Evolutionary conservation across 176 grass and related monocot species (phyloP).

Genomic region (Bromus sterilis): DNA sequence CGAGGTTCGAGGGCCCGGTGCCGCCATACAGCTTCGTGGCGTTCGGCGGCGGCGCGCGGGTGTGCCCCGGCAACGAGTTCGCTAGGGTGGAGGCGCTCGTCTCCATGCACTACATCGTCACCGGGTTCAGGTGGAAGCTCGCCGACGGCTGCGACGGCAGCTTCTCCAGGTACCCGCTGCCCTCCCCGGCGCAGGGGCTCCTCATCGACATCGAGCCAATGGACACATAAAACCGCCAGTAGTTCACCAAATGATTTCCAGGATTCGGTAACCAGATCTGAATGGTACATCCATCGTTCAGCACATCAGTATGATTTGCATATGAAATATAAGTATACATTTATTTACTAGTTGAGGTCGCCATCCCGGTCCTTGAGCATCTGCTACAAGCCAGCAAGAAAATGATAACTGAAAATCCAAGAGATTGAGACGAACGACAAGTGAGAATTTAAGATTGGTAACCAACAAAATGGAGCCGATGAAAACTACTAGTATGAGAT

Average conservation of each 20-base stretch:
- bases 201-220: slow-evolving; percentile 1
- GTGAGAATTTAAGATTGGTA: too few species aligned
- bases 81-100: slow-evolving; percentile 9
- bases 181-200: not conserved
- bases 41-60: slow-evolving; percentile 16
- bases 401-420: too few species aligned
- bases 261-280: too few species aligned
- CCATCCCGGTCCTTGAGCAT: too few species aligned
- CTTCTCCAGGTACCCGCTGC: not conserved
- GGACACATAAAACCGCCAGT: not conserved
- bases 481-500: too few species aligned
- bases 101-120: slow-evolving; percentile 11
- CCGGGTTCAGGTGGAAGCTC: slow-evolving; percentile 18
- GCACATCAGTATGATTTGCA: too few species aligned
- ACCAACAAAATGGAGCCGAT: too few species aligned
- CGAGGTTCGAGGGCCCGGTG: slow-evolving; percentile 6
- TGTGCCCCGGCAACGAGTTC: slow-evolving; percentile 36
- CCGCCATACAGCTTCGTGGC: slow-evolving; percentile 19
- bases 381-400: too few species aligned
- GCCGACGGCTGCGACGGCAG: not conserved
- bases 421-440: too few species aligned
- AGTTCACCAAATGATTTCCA: not conserved
- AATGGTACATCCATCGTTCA: too few species aligned
- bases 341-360: too few species aligned
- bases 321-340: too few species aligned